A percentile compares a stretch with the other conserved stretches of the same genome.
phyloP scores from a whole-genome alignment of 2,329 filamentous ascomycete genomes.

The Paraphaeosphaeria sporulosa region DNA sequence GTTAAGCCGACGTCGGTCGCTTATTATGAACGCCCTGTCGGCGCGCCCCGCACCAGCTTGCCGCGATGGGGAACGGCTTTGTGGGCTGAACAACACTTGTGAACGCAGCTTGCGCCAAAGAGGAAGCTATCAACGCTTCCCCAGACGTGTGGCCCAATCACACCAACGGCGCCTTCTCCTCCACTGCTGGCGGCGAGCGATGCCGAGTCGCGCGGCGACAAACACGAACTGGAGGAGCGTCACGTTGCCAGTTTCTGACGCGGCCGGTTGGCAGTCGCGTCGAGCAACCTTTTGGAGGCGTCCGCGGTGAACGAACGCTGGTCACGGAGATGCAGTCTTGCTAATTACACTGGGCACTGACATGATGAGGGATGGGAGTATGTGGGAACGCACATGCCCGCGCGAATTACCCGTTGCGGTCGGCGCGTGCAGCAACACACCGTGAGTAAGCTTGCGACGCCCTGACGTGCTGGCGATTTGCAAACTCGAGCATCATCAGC shows the following conservation, averaged over 20 bases:
- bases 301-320: neutral
- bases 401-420: neutral
- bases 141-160: conserved; percentile 3
- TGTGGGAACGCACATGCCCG: too few relatives aligned
- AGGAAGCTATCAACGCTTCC: conserved; percentile 6
- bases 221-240: conserved; percentile 2
- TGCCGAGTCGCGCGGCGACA: conserved; percentile 3
- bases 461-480: too few relatives aligned
- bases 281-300: neutral
- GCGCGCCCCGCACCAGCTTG: conserved; percentile 9
- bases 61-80: neutral
- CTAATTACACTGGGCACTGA: neutral
- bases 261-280: neutral
- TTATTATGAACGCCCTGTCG: neutral
- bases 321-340: neutral
- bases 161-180: neutral
- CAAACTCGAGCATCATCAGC: neutral
- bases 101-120: neutral
- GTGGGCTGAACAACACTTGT: neutral
- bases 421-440: too few relatives aligned
- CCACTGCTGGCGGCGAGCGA: neutral
- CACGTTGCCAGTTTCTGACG: neutral
- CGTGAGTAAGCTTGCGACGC: too few relatives aligned
- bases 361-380: neutral
- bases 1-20: conserved; percentile 11